These are phyloP conservation scores for Yarrowia porcina DNA, from an alignment of 805 yeast species.

Conservation along the genomic window DNA sequence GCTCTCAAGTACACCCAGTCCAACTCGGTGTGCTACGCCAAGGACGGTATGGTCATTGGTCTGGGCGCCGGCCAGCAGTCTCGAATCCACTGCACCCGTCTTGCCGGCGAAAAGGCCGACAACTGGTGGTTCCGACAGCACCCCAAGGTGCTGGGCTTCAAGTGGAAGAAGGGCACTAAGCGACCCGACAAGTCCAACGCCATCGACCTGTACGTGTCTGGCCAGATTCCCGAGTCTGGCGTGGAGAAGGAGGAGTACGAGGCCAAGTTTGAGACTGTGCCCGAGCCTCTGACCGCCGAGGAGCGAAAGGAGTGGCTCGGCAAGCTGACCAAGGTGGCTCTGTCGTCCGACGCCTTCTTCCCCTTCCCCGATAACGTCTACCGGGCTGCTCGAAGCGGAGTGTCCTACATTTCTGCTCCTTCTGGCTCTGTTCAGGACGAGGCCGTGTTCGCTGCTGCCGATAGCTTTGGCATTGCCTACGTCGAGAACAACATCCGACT, in stretches of 20 bases:
- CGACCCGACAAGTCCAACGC: conserved; percentile 99
- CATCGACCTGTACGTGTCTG: conserved; percentile 87
- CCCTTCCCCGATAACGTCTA: conserved; percentile 99
- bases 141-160: conserved; percentile 84
- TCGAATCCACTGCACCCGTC: conserved; percentile 97
- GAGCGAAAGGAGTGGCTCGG: conserved; percentile 87
- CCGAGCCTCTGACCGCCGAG: conserved; percentile 72
- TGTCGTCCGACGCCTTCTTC: conserved; percentile 98
- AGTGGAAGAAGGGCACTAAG: conserved; percentile 98
- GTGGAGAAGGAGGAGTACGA: conserved; percentile 93
- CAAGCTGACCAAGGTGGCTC: conserved; percentile 79
- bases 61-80: conserved; percentile 99
- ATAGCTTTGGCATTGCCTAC: conserved; percentile 81
- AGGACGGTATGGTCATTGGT: conserved; percentile 98
- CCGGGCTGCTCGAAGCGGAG: conserved; percentile 97
- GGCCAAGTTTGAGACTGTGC: conserved; percentile 78
- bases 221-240: conserved; percentile 84
- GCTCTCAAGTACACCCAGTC: conserved; percentile 97
- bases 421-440: conserved; percentile 97
- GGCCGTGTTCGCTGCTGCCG: conserved; percentile 94
- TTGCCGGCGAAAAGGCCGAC: conserved; percentile 99
- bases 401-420: conserved; percentile 93
- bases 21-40: conserved; percentile 97
- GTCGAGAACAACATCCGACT: conserved; percentile 96
- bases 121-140: conserved; percentile 99